These are phyloP conservation scores for Lathyrus oleraceus DNA, from an alignment of 306 rosid species.

Conservation along the genomic window DNA sequence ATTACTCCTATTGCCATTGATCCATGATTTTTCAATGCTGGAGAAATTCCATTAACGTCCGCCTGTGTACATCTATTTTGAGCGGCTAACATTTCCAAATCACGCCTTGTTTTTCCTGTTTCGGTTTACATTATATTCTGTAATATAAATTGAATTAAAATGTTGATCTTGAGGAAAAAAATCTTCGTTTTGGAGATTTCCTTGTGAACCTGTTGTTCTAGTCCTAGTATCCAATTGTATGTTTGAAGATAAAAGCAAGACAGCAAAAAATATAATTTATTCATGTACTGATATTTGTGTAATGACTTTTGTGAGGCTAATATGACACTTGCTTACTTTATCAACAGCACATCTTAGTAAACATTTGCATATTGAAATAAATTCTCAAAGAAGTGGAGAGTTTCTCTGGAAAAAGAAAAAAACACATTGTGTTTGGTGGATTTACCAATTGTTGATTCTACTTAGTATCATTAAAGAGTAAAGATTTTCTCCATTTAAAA, in stretches of 20 bases:
- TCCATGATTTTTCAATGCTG: slow-evolving; percentile 31
- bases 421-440: too few relatives aligned
- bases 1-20: slow-evolving; percentile 43
- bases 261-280: neutral
- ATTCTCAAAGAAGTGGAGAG: too few relatives aligned
- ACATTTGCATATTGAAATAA: neutral
- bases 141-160: slow-evolving; percentile 21
- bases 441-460: too few relatives aligned
- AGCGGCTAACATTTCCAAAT: slow-evolving; percentile 25
- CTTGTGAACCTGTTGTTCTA: neutral
- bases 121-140: slow-evolving; percentile 20
- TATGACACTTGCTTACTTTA: neutral
- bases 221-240: neutral
- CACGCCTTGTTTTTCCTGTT: neutral
- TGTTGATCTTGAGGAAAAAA: slow-evolving; percentile 5
- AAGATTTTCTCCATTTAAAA: too few relatives aligned
- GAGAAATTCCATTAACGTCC: slow-evolving; percentile 17
- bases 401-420: too few relatives aligned
- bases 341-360: neutral
- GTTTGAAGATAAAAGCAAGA: neutral
- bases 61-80: slow-evolving; percentile 33
- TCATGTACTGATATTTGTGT: neutral
- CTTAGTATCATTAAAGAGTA: too few relatives aligned
- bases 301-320: neutral
- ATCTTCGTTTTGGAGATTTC: slow-evolving; percentile 1